Percentiles rank a stretch among this genome's conserved stretches.
Evolutionary conservation across 2,329 filamentous ascomycete species (phyloP).

Genomic region (Fusarium lateritium): DNA sequence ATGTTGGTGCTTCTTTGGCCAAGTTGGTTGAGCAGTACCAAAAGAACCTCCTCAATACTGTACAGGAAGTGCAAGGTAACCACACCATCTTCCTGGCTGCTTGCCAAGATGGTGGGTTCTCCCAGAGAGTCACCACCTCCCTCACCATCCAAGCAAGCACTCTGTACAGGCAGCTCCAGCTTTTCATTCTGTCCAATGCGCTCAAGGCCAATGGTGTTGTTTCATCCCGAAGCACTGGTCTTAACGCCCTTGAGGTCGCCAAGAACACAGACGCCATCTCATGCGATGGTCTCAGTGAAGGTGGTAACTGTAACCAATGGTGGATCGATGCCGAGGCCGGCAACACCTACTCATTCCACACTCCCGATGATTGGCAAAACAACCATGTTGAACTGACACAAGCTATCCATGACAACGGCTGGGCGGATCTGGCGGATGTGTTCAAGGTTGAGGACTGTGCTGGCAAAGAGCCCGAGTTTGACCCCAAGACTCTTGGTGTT

Average conservation of each 20-base stretch:
- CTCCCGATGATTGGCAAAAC: constrained; percentile 25
- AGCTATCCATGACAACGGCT: constrained; percentile 12
- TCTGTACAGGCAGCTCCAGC: constrained; percentile 18
- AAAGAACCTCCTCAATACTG: constrained; percentile 22
- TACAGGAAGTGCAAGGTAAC: constrained; percentile 25
- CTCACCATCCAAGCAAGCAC: constrained; percentile 29
- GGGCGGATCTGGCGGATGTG: constrained; percentile 16
- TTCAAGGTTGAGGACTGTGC: constrained; percentile 31
- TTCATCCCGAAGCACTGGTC: constrained; percentile 13
- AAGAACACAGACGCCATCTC: constrained; percentile 8
- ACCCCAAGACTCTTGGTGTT: constrained; percentile 6
- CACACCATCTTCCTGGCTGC: constrained; percentile 15
- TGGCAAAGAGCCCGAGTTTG: constrained; percentile 18
- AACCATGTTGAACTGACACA: constrained; percentile 15
- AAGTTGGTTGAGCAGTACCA: constrained; percentile 24
- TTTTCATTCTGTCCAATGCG: constrained; percentile 17
- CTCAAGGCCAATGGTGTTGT: constrained; percentile 25
- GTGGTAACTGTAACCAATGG: constrained; percentile 28
- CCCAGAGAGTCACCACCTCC: constrained; percentile 28
- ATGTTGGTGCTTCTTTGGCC: constrained; percentile 7
- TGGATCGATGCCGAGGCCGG: constrained; percentile 7
- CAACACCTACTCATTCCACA: constrained; percentile 27
- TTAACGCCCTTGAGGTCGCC: constrained; percentile 5
- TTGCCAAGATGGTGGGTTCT: constrained; percentile 20
- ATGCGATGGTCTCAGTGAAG: not conserved